A percentile compares a stretch with the other conserved stretches of the same genome.
Evolutionary conservation across 108 stramenopile genomes (phyloP).

Genomic region (Craspedostauros australis): DNA sequence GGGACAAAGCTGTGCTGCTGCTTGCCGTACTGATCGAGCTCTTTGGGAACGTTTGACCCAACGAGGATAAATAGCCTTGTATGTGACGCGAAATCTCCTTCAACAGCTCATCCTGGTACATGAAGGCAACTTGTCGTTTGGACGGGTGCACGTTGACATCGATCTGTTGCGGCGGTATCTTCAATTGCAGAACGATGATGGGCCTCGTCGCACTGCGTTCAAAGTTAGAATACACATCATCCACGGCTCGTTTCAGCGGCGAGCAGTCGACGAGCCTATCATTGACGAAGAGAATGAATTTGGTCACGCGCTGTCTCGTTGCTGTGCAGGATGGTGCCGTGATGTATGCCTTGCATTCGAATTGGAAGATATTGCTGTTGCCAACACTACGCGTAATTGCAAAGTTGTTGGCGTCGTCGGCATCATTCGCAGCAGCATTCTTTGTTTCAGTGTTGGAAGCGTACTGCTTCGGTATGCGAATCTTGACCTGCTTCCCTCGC

Average conservation of each 20-base stretch:
- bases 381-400: conserved; percentile 13
- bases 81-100: conserved; percentile 19
- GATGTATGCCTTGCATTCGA: conserved; percentile 13
- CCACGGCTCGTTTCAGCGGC: conserved; percentile 69
- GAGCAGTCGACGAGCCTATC: conserved; percentile 81
- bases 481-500: too few relatives aligned
- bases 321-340: conserved; percentile 7
- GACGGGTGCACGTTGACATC: conserved; percentile 99
- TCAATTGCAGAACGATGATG: conserved; percentile 81
- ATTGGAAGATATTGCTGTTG: too few relatives aligned
- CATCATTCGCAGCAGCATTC: conserved; percentile 14
- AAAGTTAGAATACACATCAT: conserved; percentile 78
- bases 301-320: conserved; percentile 10
- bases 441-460: conserved; percentile 16
- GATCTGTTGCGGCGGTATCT: conserved; percentile 80
- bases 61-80: too few relatives aligned
- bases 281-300: conserved; percentile 93
- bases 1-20: too few relatives aligned
- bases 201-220: conserved; percentile 45
- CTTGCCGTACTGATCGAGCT: too few relatives aligned
- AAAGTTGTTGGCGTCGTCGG: not conserved
- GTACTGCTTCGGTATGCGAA: conserved; percentile 28
- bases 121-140: conserved; percentile 92
- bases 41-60: too few relatives aligned
- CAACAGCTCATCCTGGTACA: conserved; percentile 83